phyloP scores from a whole-genome alignment of 1,284 basidiomycete genomes.

The Sutorius eximius region DNA sequence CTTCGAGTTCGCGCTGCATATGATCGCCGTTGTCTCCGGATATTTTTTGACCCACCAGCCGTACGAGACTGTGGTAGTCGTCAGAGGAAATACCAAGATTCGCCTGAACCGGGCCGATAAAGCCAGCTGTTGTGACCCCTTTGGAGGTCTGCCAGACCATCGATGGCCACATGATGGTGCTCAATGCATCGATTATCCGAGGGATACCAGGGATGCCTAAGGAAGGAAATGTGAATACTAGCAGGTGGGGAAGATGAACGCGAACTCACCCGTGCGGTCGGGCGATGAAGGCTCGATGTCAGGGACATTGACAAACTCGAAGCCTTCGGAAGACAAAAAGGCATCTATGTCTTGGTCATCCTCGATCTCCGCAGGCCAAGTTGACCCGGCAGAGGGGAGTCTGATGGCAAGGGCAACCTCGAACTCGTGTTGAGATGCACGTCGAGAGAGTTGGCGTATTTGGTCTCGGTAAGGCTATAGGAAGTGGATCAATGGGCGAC shows the following conservation, averaged over 20 bases:
- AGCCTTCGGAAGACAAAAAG: slow-evolving; percentile 64
- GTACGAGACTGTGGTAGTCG: slow-evolving; percentile 22
- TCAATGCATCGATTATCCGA: slow-evolving; percentile 72
- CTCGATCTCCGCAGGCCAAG: slow-evolving; percentile 17
- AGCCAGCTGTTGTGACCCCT: not conserved
- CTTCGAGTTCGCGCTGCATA: slow-evolving; percentile 53
- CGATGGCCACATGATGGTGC: slow-evolving; percentile 84
- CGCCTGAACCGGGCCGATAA: not conserved
- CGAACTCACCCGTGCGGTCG: slow-evolving; percentile 22
- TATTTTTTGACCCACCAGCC: slow-evolving; percentile 23
- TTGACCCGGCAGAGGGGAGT: slow-evolving; percentile 30
- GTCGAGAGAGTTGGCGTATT: slow-evolving; percentile 48
- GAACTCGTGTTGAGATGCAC: slow-evolving; percentile 50
- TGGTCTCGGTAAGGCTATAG: slow-evolving; percentile 53
- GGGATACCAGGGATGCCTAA: slow-evolving; percentile 60
- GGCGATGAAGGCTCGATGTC: slow-evolving; percentile 7
- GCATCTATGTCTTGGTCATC: slow-evolving; percentile 55
- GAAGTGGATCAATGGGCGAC: slow-evolving; percentile 24
- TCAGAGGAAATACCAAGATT: slow-evolving; percentile 11
- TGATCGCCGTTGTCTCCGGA: slow-evolving; percentile 27
- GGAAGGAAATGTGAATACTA: slow-evolving; percentile 3
- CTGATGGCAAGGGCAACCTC: slow-evolving; percentile 72
- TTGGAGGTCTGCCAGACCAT: slow-evolving; percentile 42
- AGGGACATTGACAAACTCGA: slow-evolving; percentile 65
- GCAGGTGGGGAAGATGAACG: not conserved